Percentiles rank a stretch among this genome's conserved stretches.
Evolutionary conservation across 345 rosid species (phyloP).

Genomic region (Populus davidiana): DNA sequence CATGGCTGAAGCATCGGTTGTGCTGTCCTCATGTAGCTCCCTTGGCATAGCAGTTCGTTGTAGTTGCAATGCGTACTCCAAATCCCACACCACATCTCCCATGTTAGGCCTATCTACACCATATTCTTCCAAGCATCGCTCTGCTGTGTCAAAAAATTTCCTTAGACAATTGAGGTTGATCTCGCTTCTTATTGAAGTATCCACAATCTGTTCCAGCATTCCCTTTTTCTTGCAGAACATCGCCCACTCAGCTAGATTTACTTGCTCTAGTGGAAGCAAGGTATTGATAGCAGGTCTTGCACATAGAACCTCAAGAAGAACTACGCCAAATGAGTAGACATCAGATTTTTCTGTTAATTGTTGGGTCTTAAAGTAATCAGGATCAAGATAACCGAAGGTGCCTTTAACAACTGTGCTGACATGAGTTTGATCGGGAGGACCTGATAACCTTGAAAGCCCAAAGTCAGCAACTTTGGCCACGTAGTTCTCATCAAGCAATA

Average conservation of each 20-base stretch:
- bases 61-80: constrained; percentile 44
- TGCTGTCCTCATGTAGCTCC: constrained; percentile 30
- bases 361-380: constrained; percentile 46
- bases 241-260: constrained; percentile 55
- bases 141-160: constrained; percentile 46
- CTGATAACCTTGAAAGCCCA: constrained; percentile 47
- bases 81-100: constrained; percentile 60
- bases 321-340: constrained; percentile 56
- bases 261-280: constrained; percentile 37
- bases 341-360: constrained; percentile 57
- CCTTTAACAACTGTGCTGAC: constrained; percentile 47
- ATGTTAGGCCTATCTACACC: constrained; percentile 51
- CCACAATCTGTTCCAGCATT: constrained; percentile 39
- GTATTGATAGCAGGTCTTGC: constrained; percentile 45
- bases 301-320: constrained; percentile 53
- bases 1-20: constrained; percentile 17
- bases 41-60: constrained; percentile 26
- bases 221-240: constrained; percentile 31
- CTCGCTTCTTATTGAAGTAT: constrained; percentile 32
- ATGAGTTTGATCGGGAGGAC: constrained; percentile 31
- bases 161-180: constrained; percentile 41
- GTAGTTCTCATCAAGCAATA: constrained; percentile 42
- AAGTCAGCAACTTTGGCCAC: constrained; percentile 61
- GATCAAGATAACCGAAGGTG: constrained; percentile 57
- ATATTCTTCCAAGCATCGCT: constrained; percentile 59